Base-by-base conservation (phyloP, 768 basidiomycete species). In the Amanita pallidorosea region DNA sequence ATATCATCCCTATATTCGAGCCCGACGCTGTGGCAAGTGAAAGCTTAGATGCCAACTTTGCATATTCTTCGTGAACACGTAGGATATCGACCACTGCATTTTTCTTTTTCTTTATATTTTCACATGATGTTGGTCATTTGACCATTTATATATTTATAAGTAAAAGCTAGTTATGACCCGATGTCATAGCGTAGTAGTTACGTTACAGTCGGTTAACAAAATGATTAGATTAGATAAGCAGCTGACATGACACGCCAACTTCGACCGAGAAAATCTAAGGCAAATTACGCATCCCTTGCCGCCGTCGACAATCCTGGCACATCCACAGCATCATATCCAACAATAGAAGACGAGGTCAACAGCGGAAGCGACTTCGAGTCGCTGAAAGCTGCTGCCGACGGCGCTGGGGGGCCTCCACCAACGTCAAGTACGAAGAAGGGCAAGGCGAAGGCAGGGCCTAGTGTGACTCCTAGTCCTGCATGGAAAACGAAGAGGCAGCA, bases 401-500 rank as follows among this genome's bases (percentile, higher is more conserved):
- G 20, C 22, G 47, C 12, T 20, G 6, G 22, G 23, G 23, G 5
- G 23, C 27, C 45, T 17, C 46, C 46, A 13, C 20, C 46, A 35
- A 25, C n/a, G 2, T 18, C 45, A 9, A 46, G 31, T 8, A 33
- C 25, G 31, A 33, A 33, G 45, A 33, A 47, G 13, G 20, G 29
- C 38, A 29, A 49, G 17, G 25, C 25, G 15, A 17, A 49, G 17
- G 35, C 23, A 15, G 20, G 22, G 20, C n/a, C 23, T n/a, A 27
- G 22, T 5, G 34, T 34, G 15, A 17, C 18, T n/a, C 37, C 38
- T 20, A 38, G 25, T 33, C 49, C 70, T 4, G 62, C 68, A 9
- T 63, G 67, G 25, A 58, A 67, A 11, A 60, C 69, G 1, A 73
- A 71, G 55, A 69, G 76, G 15, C 75, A 82, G 60, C 76, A 70